These are phyloP conservation scores for Panaeolus papilionaceus DNA, from an alignment of 768 basidiomycete species.

Conservation along the genomic window DNA sequence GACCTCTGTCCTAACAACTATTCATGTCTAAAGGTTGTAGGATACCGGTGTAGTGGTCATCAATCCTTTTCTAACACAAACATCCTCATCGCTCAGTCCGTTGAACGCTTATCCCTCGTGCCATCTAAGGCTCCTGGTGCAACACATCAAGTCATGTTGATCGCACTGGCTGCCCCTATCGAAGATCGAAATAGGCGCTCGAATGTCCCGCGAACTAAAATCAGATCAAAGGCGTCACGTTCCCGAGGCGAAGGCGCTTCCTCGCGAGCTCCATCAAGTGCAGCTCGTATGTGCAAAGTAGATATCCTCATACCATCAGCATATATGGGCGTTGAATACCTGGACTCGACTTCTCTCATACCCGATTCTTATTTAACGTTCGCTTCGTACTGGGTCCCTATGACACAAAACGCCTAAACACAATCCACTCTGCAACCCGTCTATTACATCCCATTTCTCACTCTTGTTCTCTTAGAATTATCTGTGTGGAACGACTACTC, in stretches of 20 bases:
- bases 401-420: neutral
- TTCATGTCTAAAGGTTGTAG: neutral
- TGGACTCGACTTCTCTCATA: neutral
- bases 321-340: neutral
- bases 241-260: neutral
- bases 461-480: neutral
- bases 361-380: neutral
- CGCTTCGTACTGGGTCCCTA: neutral
- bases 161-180: neutral
- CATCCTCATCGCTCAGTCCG: neutral
- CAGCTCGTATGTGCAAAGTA: neutral
- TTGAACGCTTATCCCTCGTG: constrained; percentile 17
- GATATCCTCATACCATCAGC: neutral
- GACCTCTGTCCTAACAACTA: neutral
- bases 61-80: constrained; percentile 1
- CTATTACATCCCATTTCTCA: neutral
- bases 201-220: neutral
- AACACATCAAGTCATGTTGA: constrained; percentile 13
- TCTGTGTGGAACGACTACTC: neutral
- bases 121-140: constrained; percentile 8
- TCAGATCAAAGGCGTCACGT: neutral
- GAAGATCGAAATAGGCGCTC: neutral
- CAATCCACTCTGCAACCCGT: neutral
- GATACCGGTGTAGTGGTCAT: constrained; percentile 22
- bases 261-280: neutral